These are phyloP conservation scores for Helotiales sp. DNA, from an alignment of 2,329 filamentous ascomycete species.

Conservation along the genomic window DNA sequence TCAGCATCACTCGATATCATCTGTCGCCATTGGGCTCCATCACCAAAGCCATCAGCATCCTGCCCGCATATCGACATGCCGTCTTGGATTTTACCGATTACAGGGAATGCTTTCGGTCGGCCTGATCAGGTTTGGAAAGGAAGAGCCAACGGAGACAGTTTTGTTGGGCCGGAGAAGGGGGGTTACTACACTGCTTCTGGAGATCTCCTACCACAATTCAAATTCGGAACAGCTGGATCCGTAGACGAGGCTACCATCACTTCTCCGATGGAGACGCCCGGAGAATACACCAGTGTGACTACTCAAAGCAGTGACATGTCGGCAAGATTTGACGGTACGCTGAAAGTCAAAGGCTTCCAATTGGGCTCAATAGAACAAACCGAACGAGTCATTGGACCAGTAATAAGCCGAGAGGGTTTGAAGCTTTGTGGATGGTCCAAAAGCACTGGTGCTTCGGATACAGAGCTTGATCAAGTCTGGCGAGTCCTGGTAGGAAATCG, in stretches of 20 bases:
- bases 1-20: conserved; percentile 35
- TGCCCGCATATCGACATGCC: not conserved
- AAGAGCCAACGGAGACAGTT: not conserved
- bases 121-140: not conserved
- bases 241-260: not conserved
- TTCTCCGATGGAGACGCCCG: not conserved
- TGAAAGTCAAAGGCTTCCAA: not conserved
- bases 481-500: not conserved
- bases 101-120: not conserved
- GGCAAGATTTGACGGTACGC: not conserved
- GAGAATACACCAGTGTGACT: not conserved
- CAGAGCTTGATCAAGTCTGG: not conserved
- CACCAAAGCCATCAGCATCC: not conserved
- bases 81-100: not conserved
- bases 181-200: not conserved
- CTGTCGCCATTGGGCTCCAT: conserved; percentile 32
- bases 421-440: not conserved
- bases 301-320: not conserved
- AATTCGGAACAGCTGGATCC: not conserved
- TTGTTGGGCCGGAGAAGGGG: not conserved
- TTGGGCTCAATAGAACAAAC: not conserved
- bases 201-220: not conserved
- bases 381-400: not conserved
- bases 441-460: not conserved
- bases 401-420: not conserved